phyloP scores from a whole-genome alignment of 2,329 filamentous ascomycete genomes.

The Fusarium marasasianum region DNA sequence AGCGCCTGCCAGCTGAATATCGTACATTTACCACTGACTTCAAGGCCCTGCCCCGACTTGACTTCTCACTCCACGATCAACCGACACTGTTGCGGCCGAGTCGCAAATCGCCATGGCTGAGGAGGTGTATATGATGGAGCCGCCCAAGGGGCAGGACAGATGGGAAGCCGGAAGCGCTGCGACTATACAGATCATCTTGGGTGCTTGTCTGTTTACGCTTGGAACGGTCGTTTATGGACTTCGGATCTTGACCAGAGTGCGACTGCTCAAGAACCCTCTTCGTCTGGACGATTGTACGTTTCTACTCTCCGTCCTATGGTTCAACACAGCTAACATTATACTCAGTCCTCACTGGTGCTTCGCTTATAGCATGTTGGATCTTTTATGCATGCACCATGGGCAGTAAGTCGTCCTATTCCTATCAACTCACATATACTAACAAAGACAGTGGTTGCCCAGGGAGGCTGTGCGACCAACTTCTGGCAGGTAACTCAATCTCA shows the following conservation, averaged over 20 bases:
- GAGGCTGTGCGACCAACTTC: constrained; percentile 32
- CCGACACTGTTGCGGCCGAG: neutral
- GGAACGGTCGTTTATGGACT: constrained; percentile 25
- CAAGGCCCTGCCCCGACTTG: no score
- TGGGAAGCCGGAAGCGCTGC: constrained; percentile 27
- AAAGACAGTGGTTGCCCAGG: constrained; percentile 22
- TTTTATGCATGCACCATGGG: constrained; percentile 40
- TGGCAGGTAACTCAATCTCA: constrained; percentile 27
- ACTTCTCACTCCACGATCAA: neutral
- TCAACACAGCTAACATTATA: neutral
- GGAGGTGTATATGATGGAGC: constrained; percentile 33
- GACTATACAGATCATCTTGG: constrained; percentile 18
- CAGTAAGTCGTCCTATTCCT: constrained; percentile 2
- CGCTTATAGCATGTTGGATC: constrained; percentile 31
- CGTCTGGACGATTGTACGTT: constrained; percentile 24
- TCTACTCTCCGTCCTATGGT: accelerated
- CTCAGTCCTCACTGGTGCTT: constrained; percentile 27
- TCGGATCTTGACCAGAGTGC: constrained; percentile 22
- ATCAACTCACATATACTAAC: neutral
- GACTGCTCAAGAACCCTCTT: constrained; percentile 22
- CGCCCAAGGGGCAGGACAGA: constrained; percentile 24
- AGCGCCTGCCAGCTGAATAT: neutral
- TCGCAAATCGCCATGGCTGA: constrained; percentile 4
- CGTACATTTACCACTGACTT: neutral
- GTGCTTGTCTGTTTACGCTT: constrained; percentile 26